Percentiles rank a stretch among this genome's conserved stretches.
Evolutionary conservation across 2,329 filamentous ascomycete species (phyloP).

Genomic region (Trichoderma harzianum): DNA sequence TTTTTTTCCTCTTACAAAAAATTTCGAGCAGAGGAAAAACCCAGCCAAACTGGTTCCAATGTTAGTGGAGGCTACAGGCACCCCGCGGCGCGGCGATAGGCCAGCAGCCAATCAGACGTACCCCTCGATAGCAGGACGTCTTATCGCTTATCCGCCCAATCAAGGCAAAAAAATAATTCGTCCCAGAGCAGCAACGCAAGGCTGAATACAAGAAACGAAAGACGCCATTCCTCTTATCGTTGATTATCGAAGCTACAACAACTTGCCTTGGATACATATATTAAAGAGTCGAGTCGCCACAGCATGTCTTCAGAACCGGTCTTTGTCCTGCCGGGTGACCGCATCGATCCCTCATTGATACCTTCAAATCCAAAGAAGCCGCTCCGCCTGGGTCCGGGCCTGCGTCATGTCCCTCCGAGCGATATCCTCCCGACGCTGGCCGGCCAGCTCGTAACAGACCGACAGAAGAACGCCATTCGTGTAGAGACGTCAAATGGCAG

Average conservation of each 20-base stretch:
- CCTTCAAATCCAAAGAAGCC: conserved; percentile 67
- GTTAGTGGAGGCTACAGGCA: neutral
- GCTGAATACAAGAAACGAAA: neutral
- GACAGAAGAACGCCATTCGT: conserved; percentile 73
- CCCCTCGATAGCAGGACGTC: neutral
- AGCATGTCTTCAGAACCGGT: conserved; percentile 55
- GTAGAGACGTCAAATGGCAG: conserved; percentile 69
- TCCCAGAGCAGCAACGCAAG: neutral
- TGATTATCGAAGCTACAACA: neutral
- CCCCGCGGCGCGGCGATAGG: neutral
- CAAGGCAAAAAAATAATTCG: neutral
- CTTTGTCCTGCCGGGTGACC: conserved; percentile 79
- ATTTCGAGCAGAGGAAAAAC: conserved; percentile 1
- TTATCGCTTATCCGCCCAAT: conserved; percentile 13
- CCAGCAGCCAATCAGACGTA: neutral
- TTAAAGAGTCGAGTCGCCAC: neutral
- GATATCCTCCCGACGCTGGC: conserved; percentile 67
- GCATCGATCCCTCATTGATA: conserved; percentile 61
- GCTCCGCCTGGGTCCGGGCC: conserved; percentile 77
- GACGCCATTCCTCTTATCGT: neutral
- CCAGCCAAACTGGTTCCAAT: neutral
- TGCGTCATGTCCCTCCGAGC: conserved; percentile 76
- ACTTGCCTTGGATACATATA: neutral
- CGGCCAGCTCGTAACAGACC: conserved; percentile 64
- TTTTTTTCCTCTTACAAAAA: conserved; percentile 13